These are phyloP conservation scores for Cubamyces sp. DNA, from an alignment of 768 basidiomycete genomes.

Conservation along the genomic window DNA sequence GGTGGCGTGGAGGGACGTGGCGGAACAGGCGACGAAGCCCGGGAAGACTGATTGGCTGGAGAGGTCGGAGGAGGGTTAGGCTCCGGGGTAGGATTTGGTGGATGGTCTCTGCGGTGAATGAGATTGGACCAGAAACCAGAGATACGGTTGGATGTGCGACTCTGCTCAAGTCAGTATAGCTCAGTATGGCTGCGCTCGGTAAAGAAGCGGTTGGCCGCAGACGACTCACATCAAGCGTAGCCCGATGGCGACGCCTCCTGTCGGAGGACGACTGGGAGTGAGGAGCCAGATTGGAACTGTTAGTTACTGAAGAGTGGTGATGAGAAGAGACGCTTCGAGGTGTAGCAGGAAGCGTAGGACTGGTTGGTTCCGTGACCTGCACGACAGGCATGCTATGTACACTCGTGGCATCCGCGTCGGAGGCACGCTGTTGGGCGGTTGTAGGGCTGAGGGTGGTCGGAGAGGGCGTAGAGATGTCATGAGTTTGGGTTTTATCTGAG, in stretches of 20 bases:
- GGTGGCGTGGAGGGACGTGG: conserved; percentile 69
- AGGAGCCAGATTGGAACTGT: conserved; percentile 30
- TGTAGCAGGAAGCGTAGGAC: conserved; percentile 29
- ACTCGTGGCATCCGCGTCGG: conserved; percentile 54
- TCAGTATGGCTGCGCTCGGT: conserved; percentile 18
- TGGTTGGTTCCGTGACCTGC: conserved; percentile 50
- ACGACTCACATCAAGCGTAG: conserved; percentile 60
- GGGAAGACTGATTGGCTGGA: conserved; percentile 45
- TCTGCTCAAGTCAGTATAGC: conserved; percentile 37
- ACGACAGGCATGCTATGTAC: conserved; percentile 62
- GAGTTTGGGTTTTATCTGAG: conserved; percentile 29
- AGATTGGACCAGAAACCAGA: conserved; percentile 86
- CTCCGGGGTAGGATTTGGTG: conserved; percentile 32
- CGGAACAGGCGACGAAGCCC: conserved; percentile 58
- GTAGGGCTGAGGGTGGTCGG: conserved; percentile 37
- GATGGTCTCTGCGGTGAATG: conserved; percentile 70
- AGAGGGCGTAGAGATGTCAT: conserved; percentile 41
- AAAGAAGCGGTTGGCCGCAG: conserved; percentile 8
- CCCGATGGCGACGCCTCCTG: conserved; percentile 46
- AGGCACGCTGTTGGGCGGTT: conserved; percentile 37
- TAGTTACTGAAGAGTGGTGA: conserved; percentile 38
- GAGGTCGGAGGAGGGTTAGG: conserved; percentile 28
- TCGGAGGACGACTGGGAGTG: conserved; percentile 22
- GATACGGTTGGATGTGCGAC: conserved; percentile 69
- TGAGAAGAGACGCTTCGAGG: conserved; percentile 37